Base-by-base conservation (phyloP, 2,329 filamentous ascomycete genomes). In the Metarhizium brunneum region DNA sequence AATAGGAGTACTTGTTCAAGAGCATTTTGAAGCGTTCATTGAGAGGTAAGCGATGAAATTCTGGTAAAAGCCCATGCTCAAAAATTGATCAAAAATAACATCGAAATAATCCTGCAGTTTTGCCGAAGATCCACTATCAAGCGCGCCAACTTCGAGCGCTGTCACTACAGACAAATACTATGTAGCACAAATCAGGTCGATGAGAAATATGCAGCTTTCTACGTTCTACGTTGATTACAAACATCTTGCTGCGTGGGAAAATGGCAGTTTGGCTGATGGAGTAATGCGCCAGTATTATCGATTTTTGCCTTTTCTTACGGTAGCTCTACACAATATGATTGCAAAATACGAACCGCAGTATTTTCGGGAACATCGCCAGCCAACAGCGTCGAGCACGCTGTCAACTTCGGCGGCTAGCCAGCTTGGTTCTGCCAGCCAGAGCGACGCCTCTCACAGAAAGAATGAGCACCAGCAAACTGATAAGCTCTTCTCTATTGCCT, bases 401-500 rank as follows among this genome's bases (percentile, higher is more conserved):
- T 83, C 88, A 2, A 86, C 85, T 5, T 86, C 89, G 1, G 85
- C 80, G 29, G 76, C 77, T 32, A 86, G 83, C 65, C 82, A 83
- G 56, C 74, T 79, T 40, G 83, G 83, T 54, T 82, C 82, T 7
- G 79, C 76, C 40, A 85, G 77, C 64, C 82, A 86, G 65, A 80
- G 81, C 16, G 86, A 89, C 16, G 79, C 85, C 47, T 82, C 84
- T 48, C 83, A 85, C 64, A 87, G 90, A 72, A 95, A 89, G 35
- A 84, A 86, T 55, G 91, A 96, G 70, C 90, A 96, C 69, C 92
- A 96, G 71, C 92, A 96, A 74, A 96, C 94, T 0, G 94, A 99
- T 73, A 96, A 95, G 76, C 79, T 99, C 42, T 97, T 99, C 70
- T 84, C 90, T 4, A 79, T 96, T 53, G 92, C 92, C 36, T 95